Conservation (phyloP, 169 alveolate genomes). For the Eimeria maxima region DNA sequence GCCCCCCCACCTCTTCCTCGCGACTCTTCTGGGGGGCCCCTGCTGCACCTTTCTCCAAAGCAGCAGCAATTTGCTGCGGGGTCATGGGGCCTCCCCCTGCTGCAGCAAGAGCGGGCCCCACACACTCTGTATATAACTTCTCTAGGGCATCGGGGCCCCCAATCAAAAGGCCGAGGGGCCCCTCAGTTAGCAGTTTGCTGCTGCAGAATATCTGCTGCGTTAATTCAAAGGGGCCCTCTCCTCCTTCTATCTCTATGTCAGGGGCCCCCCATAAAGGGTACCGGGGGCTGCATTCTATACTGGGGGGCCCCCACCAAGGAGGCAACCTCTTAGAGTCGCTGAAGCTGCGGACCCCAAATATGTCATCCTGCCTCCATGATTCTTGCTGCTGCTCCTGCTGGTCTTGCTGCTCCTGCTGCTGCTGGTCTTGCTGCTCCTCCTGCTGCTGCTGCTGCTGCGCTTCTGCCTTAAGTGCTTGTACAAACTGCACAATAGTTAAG, state of each 20-base stretch:
- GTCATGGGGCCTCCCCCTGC: conserved; percentile 45
- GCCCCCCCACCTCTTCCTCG: background rate
- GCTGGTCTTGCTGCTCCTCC: conserved; percentile 6
- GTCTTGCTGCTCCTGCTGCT: background rate
- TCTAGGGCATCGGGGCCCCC: conserved; percentile 9
- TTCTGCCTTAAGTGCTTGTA: conserved; percentile 4
- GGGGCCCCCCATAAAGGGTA: background rate
- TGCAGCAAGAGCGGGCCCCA: conserved; percentile 33
- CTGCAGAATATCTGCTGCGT: background rate
- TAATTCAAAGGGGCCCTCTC: conserved; percentile 7
- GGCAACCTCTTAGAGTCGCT: background rate
- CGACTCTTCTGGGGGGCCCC: background rate
- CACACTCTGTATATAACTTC: background rate
- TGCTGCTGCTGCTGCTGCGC: background rate
- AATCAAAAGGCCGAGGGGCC: background rate
- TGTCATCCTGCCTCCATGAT: background rate
- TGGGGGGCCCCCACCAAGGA: background rate
- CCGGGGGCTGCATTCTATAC: background rate
- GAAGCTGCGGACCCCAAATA: background rate
- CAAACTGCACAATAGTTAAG: background rate
- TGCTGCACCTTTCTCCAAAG: background rate
- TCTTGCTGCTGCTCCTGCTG: background rate
- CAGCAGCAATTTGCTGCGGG: conserved; percentile 8
- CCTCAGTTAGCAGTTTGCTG: conserved; percentile 24
- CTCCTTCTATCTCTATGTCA: background rate